Evolutionary conservation across 148 eudicot species (phyloP), one percentile per base, ranked within the genome.

Genomic region (Vaccinium corymbosum): DNA sequence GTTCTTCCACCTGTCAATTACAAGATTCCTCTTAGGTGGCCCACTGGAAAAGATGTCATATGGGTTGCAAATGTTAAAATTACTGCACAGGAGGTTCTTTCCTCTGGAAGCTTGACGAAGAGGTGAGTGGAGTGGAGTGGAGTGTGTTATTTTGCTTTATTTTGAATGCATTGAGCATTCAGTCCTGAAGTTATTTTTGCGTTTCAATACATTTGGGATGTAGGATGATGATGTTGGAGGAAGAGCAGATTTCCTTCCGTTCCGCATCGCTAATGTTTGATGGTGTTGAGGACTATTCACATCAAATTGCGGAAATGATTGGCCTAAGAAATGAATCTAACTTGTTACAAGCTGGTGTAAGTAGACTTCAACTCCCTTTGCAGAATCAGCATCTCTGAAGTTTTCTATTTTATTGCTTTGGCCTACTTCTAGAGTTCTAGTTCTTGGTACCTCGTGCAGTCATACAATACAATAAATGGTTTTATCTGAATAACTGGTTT

Each of bases 201-300:
- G 78, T 84, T 73, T 84, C 55, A 32, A 27, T 17, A 42, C 22
- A 68, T 38, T 84, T 84, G 81, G 49, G 81, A 59, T 82, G 55
- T 91, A 97, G 99, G 92, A 94, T 97, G 99, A 97, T 97, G 99
- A 93, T 97, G 98, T 88, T 94, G 84, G 99, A 97, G 10, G 98
- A 95, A 59, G 98, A 95, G 29, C 99, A 97, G 87, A 94, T 97
- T 53, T 95, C 99, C 14, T 97, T 97, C 51, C 96, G 98, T 61
- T 94, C 98, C 51, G 94, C 89, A 56, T 92, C 96, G 35, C 87
- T 93, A 76, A 93, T 90, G 78, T 90, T 94, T 66, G 99, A 97
- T 90, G 94, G 93, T 80, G 89, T 97, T 25, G 99, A 97, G 87
- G 99, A 97, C 87, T 97, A 97, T 86, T 92, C 99, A 0, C 98